These are phyloP conservation scores for Cruciata laevipes DNA, from an alignment of 257 asterid species.

Conservation along the genomic window DNA sequence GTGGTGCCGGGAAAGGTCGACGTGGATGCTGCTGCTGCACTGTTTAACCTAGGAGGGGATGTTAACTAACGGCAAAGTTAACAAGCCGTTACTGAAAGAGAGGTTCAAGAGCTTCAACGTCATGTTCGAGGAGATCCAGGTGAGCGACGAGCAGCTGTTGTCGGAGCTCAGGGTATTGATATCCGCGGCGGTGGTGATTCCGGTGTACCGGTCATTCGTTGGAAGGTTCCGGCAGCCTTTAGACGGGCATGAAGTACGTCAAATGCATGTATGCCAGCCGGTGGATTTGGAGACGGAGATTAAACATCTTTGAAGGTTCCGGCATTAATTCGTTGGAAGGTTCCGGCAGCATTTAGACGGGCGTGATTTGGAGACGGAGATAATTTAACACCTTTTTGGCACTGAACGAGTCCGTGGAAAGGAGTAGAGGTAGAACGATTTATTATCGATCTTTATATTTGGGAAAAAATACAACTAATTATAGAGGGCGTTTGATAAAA, in stretches of 20 bases:
- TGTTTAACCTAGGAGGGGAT: slow-evolving; percentile 58
- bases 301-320: slow-evolving; percentile 66
- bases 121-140: slow-evolving; percentile 63
- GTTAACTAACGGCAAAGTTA: slow-evolving; percentile 39
- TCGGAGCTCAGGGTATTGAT: slow-evolving; percentile 79
- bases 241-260: slow-evolving; percentile 61
- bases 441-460: too few relatives aligned
- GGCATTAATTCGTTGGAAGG: too few relatives aligned
- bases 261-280: slow-evolving; percentile 77
- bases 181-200: slow-evolving; percentile 63
- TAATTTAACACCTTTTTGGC: too few relatives aligned
- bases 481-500: too few relatives aligned
- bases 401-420: too few relatives aligned
- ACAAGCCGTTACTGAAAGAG: slow-evolving; percentile 54
- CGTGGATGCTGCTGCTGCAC: slow-evolving; percentile 63
- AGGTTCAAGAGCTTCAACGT: slow-evolving; percentile 58
- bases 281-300: slow-evolving; percentile 73
- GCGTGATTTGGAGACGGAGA: too few relatives aligned
- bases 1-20: slow-evolving; percentile 75
- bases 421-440: too few relatives aligned
- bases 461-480: too few relatives aligned
- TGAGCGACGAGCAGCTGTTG: slow-evolving; percentile 81
- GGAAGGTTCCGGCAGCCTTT: slow-evolving; percentile 67
- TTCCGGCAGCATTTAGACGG: too few relatives aligned
- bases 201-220: slow-evolving; percentile 73